These are phyloP conservation scores for Dioszegia aurantiaca DNA, from an alignment of 768 basidiomycete species.

Conservation along the genomic window DNA sequence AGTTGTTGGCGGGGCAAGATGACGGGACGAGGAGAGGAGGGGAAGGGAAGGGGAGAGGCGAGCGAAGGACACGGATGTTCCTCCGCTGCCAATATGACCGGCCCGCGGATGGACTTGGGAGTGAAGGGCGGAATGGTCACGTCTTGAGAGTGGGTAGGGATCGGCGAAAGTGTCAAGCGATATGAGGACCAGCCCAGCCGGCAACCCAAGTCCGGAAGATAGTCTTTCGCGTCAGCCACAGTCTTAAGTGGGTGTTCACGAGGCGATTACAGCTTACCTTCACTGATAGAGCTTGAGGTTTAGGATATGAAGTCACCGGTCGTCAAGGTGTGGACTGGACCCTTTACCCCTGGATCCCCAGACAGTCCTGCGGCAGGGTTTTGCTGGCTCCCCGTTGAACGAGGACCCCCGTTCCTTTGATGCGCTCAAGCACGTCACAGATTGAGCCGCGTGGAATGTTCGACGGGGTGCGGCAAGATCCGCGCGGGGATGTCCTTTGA, in stretches of 20 bases:
- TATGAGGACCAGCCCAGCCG: too few relatives aligned
- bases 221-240: too few relatives aligned
- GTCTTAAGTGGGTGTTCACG: too few relatives aligned
- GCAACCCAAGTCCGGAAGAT: too few relatives aligned
- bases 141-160: conserved; percentile 6
- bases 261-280: too few relatives aligned
- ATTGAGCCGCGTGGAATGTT: conserved; percentile 12
- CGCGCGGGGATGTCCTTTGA: conserved; percentile 9
- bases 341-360: too few relatives aligned
- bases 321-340: too few relatives aligned
- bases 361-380: too few relatives aligned
- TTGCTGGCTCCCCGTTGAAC: too few relatives aligned
- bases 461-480: background rate
- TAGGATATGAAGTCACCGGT: too few relatives aligned
- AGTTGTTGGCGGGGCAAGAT: background rate
- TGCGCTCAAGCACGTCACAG: conserved; percentile 4
- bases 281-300: too few relatives aligned
- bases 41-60: conserved; percentile 6
- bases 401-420: conserved; percentile 7
- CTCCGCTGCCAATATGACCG: conserved; percentile 12
- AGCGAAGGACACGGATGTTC: conserved; percentile 21
- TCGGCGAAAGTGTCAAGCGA: background rate
- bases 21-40: background rate
- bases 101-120: background rate
- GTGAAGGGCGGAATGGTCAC: conserved; percentile 21